A percentile compares a stretch with the other conserved stretches of the same genome.
phyloP scores from a whole-genome alignment of 352 stramenopile species.

The Globisporangium lucens region DNA sequence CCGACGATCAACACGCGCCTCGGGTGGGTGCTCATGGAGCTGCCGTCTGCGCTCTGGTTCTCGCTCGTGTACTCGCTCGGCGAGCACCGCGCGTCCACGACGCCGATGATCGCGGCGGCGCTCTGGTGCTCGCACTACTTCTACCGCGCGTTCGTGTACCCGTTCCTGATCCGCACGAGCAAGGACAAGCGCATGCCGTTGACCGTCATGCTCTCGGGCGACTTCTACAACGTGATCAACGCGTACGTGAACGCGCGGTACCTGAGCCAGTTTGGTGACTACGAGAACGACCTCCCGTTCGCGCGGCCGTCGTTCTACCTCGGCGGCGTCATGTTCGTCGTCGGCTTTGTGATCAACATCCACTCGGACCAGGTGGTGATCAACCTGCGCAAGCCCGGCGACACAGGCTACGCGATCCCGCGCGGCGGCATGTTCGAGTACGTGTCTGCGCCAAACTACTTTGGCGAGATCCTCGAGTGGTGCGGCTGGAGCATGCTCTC shows the following conservation, averaged over 20 bases:
- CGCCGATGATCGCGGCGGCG: constrained; percentile 41
- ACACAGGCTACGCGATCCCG: constrained; percentile 60
- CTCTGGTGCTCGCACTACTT: constrained; percentile 66
- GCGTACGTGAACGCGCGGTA: constrained; percentile 69
- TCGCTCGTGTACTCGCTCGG: constrained; percentile 43
- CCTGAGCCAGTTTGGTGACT: constrained; percentile 59
- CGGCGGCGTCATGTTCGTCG: constrained; percentile 44
- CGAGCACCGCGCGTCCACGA: constrained; percentile 31
- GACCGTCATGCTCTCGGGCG: constrained; percentile 44
- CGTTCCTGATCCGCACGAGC: constrained; percentile 58
- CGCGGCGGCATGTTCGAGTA: constrained; percentile 60
- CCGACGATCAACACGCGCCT: constrained; percentile 50
- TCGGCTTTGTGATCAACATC: constrained; percentile 59
- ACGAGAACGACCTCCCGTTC: constrained; percentile 33
- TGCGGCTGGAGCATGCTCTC: constrained; percentile 57
- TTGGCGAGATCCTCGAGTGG: constrained; percentile 78
- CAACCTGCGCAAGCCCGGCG: constrained; percentile 50
- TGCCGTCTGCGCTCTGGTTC: constrained; percentile 62
- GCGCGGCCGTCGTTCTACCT: constrained; percentile 47
- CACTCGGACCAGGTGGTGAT: constrained; percentile 71
- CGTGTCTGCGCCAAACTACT: constrained; percentile 75
- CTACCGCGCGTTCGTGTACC: constrained; percentile 71
- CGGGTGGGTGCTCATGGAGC: constrained; percentile 75
- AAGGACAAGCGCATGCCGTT: constrained; percentile 60
- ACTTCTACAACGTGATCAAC: constrained; percentile 73